A percentile compares a stretch with the other conserved stretches of the same genome.
These are phyloP conservation scores for Quillaja saponaria DNA, from an alignment of 306 rosid genomes.

Conservation along the genomic window DNA sequence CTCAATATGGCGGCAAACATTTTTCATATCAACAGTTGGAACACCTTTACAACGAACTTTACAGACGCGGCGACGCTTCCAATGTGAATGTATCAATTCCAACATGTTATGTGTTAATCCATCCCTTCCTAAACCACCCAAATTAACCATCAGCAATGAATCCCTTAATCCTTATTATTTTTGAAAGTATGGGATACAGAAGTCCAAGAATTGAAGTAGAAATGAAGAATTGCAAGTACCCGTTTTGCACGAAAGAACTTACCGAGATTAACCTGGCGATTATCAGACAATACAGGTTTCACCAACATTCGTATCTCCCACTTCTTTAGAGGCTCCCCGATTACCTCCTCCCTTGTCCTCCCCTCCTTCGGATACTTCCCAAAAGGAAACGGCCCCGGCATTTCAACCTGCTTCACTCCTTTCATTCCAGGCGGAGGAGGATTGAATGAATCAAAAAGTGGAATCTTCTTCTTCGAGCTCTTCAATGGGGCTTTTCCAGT, in stretches of 20 bases:
- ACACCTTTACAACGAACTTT: slow-evolving; percentile 91
- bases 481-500: slow-evolving; percentile 93
- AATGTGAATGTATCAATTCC: slow-evolving; percentile 94
- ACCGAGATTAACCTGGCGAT: slow-evolving; percentile 97
- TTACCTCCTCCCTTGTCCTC: slow-evolving; percentile 69
- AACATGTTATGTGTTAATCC: slow-evolving; percentile 95
- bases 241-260: slow-evolving; percentile 15
- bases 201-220: background rate
- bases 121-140: slow-evolving; percentile 74
- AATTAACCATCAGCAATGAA: slow-evolving; percentile 28
- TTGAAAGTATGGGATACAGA: background rate
- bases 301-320: slow-evolving; percentile 83
- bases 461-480: slow-evolving; percentile 75
- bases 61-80: slow-evolving; percentile 76
- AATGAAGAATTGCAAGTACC: background rate
- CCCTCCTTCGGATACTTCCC: slow-evolving; percentile 53
- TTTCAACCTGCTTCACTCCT: slow-evolving; percentile 64
- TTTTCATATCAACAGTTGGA: slow-evolving; percentile 92
- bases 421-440: slow-evolving; percentile 48
- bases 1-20: slow-evolving; percentile 83
- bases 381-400: slow-evolving; percentile 64
- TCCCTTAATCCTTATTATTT: background rate
- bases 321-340: slow-evolving; percentile 75
- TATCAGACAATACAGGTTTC: slow-evolving; percentile 51
- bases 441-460: slow-evolving; percentile 64